phyloP scores from a whole-genome alignment of 2,329 filamentous ascomycete genomes.

The Escovopsis weberi region DNA sequence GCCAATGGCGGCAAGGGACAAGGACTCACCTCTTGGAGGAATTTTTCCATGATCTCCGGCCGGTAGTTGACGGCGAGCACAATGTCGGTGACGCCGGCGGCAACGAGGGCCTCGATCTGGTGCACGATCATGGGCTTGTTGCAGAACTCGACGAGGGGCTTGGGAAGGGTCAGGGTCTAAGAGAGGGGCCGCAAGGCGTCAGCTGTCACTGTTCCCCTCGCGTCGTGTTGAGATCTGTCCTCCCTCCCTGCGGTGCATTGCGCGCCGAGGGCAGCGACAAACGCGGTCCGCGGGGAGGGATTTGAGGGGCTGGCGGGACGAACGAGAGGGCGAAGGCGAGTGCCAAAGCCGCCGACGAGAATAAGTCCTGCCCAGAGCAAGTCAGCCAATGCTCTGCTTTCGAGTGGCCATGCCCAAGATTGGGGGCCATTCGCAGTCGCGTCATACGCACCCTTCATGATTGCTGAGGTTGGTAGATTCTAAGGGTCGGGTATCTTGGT shows the following conservation, averaged over 20 bases:
- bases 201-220: conserved; percentile 4
- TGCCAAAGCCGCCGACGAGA: conserved; percentile 98
- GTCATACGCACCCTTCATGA: conserved; percentile 21
- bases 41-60: conserved; percentile 92
- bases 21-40: conserved; percentile 61
- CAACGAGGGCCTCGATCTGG: conserved; percentile 89
- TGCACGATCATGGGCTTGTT: conserved; percentile 99
- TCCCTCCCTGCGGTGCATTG: background rate
- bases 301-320: conserved; percentile 17
- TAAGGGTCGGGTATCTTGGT: background rate
- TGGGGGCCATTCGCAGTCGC: background rate
- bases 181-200: conserved; percentile 10
- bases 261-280: background rate
- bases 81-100: conserved; percentile 90
- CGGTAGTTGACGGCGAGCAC: conserved; percentile 98
- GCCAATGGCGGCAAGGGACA: background rate
- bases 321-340: conserved; percentile 90
- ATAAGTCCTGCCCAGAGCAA: conserved; percentile 57
- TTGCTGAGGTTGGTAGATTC: conserved; percentile 10
- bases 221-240: background rate
- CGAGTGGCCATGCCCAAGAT: background rate
- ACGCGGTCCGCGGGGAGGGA: background rate
- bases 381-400: conserved; percentile 7
- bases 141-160: conserved; percentile 93
- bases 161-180: conserved; percentile 90